Percentiles rank a stretch among this genome's conserved stretches.
These are phyloP conservation scores for Pichia phayaonensis DNA, from an alignment of 805 yeast species.

Conservation along the genomic window DNA sequence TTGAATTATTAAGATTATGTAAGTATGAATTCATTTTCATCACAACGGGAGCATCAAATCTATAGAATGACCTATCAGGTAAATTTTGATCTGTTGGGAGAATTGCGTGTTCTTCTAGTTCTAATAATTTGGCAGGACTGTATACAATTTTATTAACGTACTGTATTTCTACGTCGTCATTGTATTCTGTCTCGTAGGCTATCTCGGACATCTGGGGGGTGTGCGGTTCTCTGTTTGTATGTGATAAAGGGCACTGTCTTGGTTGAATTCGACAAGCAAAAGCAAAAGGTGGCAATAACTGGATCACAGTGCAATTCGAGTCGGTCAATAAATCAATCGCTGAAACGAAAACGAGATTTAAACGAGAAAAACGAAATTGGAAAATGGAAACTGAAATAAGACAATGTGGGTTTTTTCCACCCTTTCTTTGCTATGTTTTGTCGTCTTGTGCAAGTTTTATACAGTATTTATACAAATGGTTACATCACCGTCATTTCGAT, in stretches of 20 bases:
- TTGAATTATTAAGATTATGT: neutral
- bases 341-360: neutral
- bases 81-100: constrained; percentile 14
- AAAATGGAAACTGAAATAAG: neutral
- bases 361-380: too few species aligned
- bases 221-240: neutral
- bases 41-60: constrained; percentile 16
- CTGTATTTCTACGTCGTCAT: neutral
- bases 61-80: constrained; percentile 20
- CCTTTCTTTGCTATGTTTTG: neutral
- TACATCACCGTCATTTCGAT: constrained; percentile 5
- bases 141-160: constrained; percentile 6
- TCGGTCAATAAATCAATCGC: neutral
- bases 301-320: neutral
- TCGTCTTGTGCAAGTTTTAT: neutral
- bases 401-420: neutral
- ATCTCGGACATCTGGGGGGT: neutral
- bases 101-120: constrained; percentile 10
- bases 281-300: neutral
- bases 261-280: too few species aligned
- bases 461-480: neutral
- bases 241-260: neutral
- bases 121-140: constrained; percentile 14
- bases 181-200: neutral
- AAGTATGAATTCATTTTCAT: constrained; percentile 3